Percentiles rank a stretch among this genome's conserved stretches.
These are phyloP conservation scores for Periconia digitata DNA, from an alignment of 2,329 filamentous ascomycete species.

Conservation along the genomic window DNA sequence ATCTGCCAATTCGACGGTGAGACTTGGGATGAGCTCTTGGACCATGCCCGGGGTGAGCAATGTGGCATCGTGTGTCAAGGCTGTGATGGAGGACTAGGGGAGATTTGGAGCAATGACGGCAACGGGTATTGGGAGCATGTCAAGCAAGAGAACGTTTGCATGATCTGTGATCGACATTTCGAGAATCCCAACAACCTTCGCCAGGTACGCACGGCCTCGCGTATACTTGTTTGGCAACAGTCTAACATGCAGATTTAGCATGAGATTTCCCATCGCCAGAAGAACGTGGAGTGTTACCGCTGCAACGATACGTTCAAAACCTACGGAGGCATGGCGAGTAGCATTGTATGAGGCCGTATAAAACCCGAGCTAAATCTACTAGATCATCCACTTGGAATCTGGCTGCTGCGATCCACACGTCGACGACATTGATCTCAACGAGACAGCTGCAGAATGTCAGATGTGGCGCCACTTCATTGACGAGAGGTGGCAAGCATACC, in stretches of 20 bases:
- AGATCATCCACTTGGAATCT: constrained; percentile 17
- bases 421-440: constrained; percentile 10
- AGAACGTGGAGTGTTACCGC: constrained; percentile 10
- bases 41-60: constrained; percentile 5
- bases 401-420: constrained; percentile 7
- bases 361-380: background rate
- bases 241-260: constrained; percentile 5
- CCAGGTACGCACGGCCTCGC: constrained; percentile 1
- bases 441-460: constrained; percentile 14
- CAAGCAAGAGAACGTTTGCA: constrained; percentile 7
- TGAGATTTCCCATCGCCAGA: constrained; percentile 1
- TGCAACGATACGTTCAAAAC: constrained; percentile 15
- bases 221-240: background rate
- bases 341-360: background rate
- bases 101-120: background rate
- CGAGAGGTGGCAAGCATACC: constrained; percentile 10
- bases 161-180: constrained; percentile 7
- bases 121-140: constrained; percentile 8
- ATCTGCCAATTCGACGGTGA: constrained; percentile 10
- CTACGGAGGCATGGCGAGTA: constrained; percentile 17
- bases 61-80: constrained; percentile 9
- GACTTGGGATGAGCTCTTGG: constrained; percentile 5
- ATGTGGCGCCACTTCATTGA: constrained; percentile 16
- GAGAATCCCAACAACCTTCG: constrained; percentile 1
- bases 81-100: constrained; percentile 7